Evolutionary conservation across 2,329 filamentous ascomycete genomes (phyloP).

Genomic region (Calonectria fujianensis): DNA sequence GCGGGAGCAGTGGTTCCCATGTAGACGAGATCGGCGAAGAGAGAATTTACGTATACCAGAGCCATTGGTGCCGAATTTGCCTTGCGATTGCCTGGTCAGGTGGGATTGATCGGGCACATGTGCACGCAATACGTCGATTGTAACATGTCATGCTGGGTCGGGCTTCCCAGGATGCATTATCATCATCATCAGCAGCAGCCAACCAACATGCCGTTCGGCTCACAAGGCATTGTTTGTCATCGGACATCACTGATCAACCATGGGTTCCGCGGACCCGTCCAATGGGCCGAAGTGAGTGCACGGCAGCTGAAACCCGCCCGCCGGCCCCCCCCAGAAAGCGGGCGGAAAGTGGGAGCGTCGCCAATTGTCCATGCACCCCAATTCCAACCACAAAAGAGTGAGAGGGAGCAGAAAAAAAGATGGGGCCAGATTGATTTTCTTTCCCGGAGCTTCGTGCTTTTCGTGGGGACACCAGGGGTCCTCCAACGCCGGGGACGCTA

Average conservation of each 20-base stretch:
- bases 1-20: background rate
- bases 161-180: background rate
- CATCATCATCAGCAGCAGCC: background rate
- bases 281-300: background rate
- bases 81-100: background rate
- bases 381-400: background rate
- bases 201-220: background rate
- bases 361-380: background rate
- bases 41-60: background rate
- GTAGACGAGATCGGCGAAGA: background rate
- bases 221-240: background rate
- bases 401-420: too few relatives aligned
- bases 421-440: background rate
- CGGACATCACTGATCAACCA: background rate
- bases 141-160: background rate
- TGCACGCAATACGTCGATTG: background rate
- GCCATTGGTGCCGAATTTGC: slow-evolving; percentile 9
- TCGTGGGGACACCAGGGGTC: background rate
- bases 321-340: background rate
- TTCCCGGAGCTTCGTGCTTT: too few relatives aligned
- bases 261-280: background rate
- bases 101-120: background rate
- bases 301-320: slow-evolving; percentile 2
- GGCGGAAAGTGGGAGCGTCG: slow-evolving; percentile 7
- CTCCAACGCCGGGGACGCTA: slow-evolving; percentile 19